Base-by-base conservation (phyloP, 768 basidiomycete genomes). In the Inosperma sp. region DNA sequence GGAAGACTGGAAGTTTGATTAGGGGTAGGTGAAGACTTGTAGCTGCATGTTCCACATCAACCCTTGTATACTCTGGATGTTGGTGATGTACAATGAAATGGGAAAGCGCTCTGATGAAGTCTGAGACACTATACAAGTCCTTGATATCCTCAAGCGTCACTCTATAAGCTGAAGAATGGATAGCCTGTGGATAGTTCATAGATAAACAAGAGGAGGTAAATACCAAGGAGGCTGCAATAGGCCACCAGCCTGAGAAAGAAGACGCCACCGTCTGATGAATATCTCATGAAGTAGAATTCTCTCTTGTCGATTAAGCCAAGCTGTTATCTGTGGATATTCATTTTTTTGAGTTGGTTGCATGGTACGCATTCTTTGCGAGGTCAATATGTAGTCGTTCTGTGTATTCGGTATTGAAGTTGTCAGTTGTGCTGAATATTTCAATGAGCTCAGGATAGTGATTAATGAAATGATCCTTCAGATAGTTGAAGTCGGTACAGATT, bases 21-120 rank as follows among this genome's bases (percentile, higher is more conserved):
- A 72, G 65, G 39, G 53, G 74, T 3, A 69, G 25, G 51, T 16
- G 31, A 16, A 33, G 9, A 33, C 16, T 9, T 16, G 9, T 9
- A 33, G n/a, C 10, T 33, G 9, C 10, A 9, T 16, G 31, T 16
- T 33, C 31, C 9, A 33, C 10, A 9, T 33, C 31, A 33, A 9
- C 16, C 10, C 31, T 9, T 9, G 31, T 33, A 35, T 33, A 59
- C 21, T 19, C 17, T n/a, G n/a, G n/a, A n/a, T n/a, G n/a, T n/a
- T n/a, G n/a, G n/a, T n/a, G n/a, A n/a, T n/a, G n/a, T n/a, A 59
- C 19, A 41, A 41, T 19, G 31, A 33, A 33, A 33, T 16, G 31
- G 9, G 31, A 9, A 9, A 33, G n/a, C 16, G 31, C 31, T 33
- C 16, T 16, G n/a, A 9, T 9, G 31, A 33, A 21, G 19, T 33